Base-by-base conservation (phyloP, 2,329 filamentous ascomycete species). In the Septoria petroselini region DNA sequence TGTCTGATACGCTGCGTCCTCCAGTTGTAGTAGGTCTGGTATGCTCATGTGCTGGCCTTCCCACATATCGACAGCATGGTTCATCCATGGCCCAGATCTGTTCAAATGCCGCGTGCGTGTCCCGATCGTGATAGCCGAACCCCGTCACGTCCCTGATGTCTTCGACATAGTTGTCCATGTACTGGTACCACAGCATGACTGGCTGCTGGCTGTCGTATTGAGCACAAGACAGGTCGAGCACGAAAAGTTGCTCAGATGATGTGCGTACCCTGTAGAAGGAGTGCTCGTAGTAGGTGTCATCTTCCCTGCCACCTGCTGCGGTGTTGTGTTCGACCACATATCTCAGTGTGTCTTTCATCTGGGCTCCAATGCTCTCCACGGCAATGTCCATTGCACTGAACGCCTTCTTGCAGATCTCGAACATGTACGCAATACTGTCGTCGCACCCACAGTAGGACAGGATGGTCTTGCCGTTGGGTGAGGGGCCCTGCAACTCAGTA, bases 201-300 rank as follows among this genome's bases (percentile, higher is more conserved):
- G 40, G 40, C 27, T 27, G 9, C 7, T 42, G 12, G 7, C 30
- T 12, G 40, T 15, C 40, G 14, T 42, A 42, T 14, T 42, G 40
- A 7, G 40, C 25, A 31, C 25, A 25, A 42, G 40, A 42, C 14
- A 42, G 17, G 12, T 33, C 40, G 6, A 42, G 12, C 19, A 25
- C 40, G 7, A 12, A 42, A 9, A 19, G 14, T 23, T 31, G n/a
- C 6, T 25, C 40, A 18, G 15, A n/a, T 18, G 7, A 11, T 12
- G 17, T 18, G 15, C n/a, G 11, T 3, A 42, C 12, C 8, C 27
- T 23, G 30, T 42, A 42, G 8, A 42, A 17, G 14, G 14, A 8
- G 30, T 42, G 40, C 31, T 17, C 15, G 31, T 34, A 34, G 15
- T 5, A n/a, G 5, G 31, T n/a, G 4, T 34, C 5, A 17, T 34